Conservation (phyloP, 1,139 yeast species). For the Wickerhamomyces sp. region DNA sequence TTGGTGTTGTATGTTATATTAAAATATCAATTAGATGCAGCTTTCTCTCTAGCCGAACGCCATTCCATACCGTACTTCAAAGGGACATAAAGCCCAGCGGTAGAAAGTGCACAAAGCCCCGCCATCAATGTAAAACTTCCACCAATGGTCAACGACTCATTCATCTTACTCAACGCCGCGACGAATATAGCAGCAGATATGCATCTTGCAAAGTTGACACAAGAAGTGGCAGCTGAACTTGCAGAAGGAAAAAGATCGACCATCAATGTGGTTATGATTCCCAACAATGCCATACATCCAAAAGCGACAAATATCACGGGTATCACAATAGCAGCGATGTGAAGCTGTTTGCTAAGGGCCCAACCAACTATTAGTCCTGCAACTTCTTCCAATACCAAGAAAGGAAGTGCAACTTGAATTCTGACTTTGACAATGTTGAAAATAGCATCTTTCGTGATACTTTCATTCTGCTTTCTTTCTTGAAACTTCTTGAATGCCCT, state of each 20-base stretch:
- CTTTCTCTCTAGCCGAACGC: slow-evolving; percentile 11
- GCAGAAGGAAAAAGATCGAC: slow-evolving; percentile 58
- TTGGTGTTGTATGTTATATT: too few relatives aligned
- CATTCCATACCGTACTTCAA: slow-evolving; percentile 24
- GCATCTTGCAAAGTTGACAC: slow-evolving; percentile 58
- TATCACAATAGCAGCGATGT: slow-evolving; percentile 51
- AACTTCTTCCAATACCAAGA: slow-evolving; percentile 31
- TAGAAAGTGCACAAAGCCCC: slow-evolving; percentile 28
- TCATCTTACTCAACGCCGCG: slow-evolving; percentile 58
- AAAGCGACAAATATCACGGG: slow-evolving; percentile 49
- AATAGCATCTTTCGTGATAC: slow-evolving; percentile 23
- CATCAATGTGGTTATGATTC: slow-evolving; percentile 47
- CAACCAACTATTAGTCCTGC: slow-evolving; percentile 58
- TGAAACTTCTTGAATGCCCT: slow-evolving; percentile 23
- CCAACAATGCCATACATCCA: slow-evolving; percentile 46
- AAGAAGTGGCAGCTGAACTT: slow-evolving; percentile 57
- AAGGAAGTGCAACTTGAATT: slow-evolving; percentile 35
- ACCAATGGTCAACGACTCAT: slow-evolving; percentile 46
- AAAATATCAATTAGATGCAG: too few relatives aligned
- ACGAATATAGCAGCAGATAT: slow-evolving; percentile 55
- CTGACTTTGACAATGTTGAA: slow-evolving; percentile 47
- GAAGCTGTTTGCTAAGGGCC: slow-evolving; percentile 48
- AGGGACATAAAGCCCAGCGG: slow-evolving; percentile 20
- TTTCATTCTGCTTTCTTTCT: slow-evolving; percentile 15
- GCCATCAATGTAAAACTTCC: slow-evolving; percentile 60